Evolutionary conservation across 495 filamentous ascomycete genomes (phyloP).

Genomic region (Daldinia childiae): DNA sequence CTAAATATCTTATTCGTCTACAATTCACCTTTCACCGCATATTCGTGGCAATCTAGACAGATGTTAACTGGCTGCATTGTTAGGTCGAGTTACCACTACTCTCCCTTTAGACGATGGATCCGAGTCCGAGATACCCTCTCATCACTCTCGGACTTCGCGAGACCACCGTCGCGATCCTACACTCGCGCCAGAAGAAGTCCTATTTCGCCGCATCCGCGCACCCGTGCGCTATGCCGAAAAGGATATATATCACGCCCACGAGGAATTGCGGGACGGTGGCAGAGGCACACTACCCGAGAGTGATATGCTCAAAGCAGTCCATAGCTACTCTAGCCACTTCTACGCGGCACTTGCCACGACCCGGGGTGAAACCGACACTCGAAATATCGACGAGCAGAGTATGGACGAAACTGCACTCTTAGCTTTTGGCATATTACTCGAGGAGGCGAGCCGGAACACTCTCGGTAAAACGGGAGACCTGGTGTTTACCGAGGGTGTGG

Average conservation of each 20-base stretch:
- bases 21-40: constrained; percentile 52
- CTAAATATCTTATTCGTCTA: constrained; percentile 21
- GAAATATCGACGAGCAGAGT: constrained; percentile 64
- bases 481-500: constrained; percentile 74
- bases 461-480: constrained; percentile 78
- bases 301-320: constrained; percentile 79
- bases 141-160: constrained; percentile 58
- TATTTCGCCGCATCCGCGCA: constrained; percentile 71
- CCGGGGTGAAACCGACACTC: constrained; percentile 43
- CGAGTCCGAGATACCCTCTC: constrained; percentile 35
- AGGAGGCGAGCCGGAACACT: constrained; percentile 72
- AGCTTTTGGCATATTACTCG: constrained; percentile 81
- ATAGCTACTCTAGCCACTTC: constrained; percentile 77
- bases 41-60: neutral
- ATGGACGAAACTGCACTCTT: constrained; percentile 89
- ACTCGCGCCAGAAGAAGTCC: constrained; percentile 76
- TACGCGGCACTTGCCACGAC: constrained; percentile 61
- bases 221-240: constrained; percentile 72
- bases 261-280: constrained; percentile 55
- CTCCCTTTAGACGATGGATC: constrained; percentile 21
- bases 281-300: constrained; percentile 68
- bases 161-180: constrained; percentile 61
- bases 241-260: constrained; percentile 72
- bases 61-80: constrained; percentile 1
- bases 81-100: constrained; percentile 29